phyloP scores from a whole-genome alignment of 768 basidiomycete genomes.

The Erythrobasidium yunnanense region DNA sequence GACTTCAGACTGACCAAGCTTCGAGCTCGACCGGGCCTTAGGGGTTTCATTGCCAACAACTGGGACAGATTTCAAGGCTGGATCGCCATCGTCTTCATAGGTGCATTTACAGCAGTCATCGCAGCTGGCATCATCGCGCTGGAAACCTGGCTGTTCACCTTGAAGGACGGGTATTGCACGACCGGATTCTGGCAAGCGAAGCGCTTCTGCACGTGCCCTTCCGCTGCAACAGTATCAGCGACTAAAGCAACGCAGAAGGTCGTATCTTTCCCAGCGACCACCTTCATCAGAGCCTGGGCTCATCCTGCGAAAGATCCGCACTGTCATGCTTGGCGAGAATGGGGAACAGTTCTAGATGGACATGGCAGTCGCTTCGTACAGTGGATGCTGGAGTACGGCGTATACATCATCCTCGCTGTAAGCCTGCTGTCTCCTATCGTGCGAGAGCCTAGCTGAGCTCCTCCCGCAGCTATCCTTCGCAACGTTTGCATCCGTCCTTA shows the following conservation, averaged over 20 bases:
- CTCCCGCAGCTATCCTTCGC: slow-evolving; percentile 58
- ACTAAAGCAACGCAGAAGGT: not conserved
- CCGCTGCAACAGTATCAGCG: not conserved
- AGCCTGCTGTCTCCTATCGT: slow-evolving; percentile 38
- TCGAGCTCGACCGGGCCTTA: slow-evolving; percentile 24
- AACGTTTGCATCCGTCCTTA: slow-evolving; percentile 61
- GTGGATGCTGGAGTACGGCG: slow-evolving; percentile 54
- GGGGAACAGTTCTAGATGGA: slow-evolving; percentile 54
- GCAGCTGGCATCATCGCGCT: slow-evolving; percentile 76
- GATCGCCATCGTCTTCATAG: slow-evolving; percentile 69
- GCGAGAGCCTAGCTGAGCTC: not conserved
- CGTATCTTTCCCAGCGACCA: not conserved
- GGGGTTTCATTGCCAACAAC: slow-evolving; percentile 24
- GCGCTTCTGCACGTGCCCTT: slow-evolving; percentile 52
- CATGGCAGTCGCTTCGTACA: slow-evolving; percentile 41
- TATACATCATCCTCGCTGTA: slow-evolving; percentile 70
- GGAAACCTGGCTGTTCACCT: slow-evolving; percentile 81
- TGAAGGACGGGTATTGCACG: slow-evolving; percentile 80
- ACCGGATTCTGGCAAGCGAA: slow-evolving; percentile 61
- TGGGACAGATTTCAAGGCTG: slow-evolving; percentile 48
- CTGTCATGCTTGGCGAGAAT: slow-evolving; percentile 64
- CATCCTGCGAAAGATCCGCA: slow-evolving; percentile 29
- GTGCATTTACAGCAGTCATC: slow-evolving; percentile 68
- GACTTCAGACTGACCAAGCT: slow-evolving; percentile 29
- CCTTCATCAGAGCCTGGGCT: not conserved